Conservation (phyloP, 768 basidiomycete genomes). For the Chlorophyllum brunneum region DNA sequence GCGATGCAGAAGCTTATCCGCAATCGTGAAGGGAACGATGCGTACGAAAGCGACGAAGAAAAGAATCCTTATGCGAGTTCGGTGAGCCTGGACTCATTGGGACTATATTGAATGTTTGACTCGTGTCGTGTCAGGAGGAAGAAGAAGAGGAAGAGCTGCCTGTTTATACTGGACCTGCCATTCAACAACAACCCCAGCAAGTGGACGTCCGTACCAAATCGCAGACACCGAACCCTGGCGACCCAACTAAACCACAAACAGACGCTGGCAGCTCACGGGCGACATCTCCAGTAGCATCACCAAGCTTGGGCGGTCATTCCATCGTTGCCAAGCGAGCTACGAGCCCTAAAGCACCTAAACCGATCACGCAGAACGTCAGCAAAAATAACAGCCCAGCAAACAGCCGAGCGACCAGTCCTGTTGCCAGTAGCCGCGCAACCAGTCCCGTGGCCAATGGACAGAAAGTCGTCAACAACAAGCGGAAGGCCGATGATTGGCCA, state of each 20-base stretch:
- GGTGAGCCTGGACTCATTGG: constrained; percentile 35
- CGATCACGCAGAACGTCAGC: constrained; percentile 38
- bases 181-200: constrained; percentile 46
- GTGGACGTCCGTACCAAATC: constrained; percentile 40
- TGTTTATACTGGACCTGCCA: constrained; percentile 35
- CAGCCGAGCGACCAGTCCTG: constrained; percentile 53
- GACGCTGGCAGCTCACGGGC: constrained; percentile 43
- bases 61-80: constrained; percentile 81
- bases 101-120: constrained; percentile 8
- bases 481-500: constrained; percentile 41
- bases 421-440: constrained; percentile 36
- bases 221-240: constrained; percentile 35
- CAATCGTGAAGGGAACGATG: constrained; percentile 77
- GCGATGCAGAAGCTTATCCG: constrained; percentile 84
- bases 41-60: constrained; percentile 81
- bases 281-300: constrained; percentile 52
- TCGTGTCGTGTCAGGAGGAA: constrained; percentile 44
- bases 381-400: constrained; percentile 46
- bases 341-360: constrained; percentile 42
- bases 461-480: constrained; percentile 32
- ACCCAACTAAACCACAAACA: constrained; percentile 27
- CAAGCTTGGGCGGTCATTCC: constrained; percentile 70
- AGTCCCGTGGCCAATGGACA: constrained; percentile 35
- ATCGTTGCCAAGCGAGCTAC: constrained; percentile 82
- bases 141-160: constrained; percentile 68